phyloP scores from a whole-genome alignment of 1,284 basidiomycete genomes.

The Cryptococcus maquisensis region DNA sequence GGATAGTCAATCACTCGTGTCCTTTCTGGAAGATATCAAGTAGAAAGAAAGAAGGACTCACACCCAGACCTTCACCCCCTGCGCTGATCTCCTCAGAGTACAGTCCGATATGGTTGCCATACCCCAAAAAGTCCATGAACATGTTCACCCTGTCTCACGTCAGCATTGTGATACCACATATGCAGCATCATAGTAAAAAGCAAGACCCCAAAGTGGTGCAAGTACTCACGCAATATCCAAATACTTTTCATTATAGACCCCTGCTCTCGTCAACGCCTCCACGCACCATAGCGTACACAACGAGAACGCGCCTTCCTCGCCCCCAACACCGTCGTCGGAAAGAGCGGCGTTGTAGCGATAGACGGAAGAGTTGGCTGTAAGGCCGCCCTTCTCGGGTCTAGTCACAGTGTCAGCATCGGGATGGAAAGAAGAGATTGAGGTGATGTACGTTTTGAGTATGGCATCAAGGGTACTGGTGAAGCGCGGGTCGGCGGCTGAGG shows the following conservation, averaged over 20 bases:
- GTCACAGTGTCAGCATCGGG: not conserved
- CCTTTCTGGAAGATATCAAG: not conserved
- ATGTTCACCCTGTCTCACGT: conserved; percentile 46
- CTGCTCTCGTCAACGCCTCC: conserved; percentile 79
- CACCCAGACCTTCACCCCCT: conserved; percentile 48
- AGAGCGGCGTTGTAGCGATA: conserved; percentile 66
- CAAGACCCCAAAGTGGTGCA: not conserved
- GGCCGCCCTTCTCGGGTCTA: conserved; percentile 72
- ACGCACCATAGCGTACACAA: conserved; percentile 59
- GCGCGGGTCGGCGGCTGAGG: conserved; percentile 73
- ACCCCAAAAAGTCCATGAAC: conserved; percentile 53
- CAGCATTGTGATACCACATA: not conserved
- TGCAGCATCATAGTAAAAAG: too few relatives aligned
- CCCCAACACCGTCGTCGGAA: conserved; percentile 84
- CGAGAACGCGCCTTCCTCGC: conserved; percentile 70
- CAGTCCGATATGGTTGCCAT: conserved; percentile 78
- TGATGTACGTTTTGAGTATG: conserved; percentile 63
- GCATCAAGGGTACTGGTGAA: conserved; percentile 76
- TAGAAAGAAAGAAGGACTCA: conserved; percentile 14
- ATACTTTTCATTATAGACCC: conserved; percentile 64
- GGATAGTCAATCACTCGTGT: not conserved
- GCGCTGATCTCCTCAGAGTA: conserved; percentile 63
- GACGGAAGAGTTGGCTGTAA: conserved; percentile 66
- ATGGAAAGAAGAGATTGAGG: not conserved
- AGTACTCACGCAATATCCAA: conserved; percentile 57